phyloP scores from a whole-genome alignment of 768 basidiomycete species.

The Lentinula detonsa region DNA sequence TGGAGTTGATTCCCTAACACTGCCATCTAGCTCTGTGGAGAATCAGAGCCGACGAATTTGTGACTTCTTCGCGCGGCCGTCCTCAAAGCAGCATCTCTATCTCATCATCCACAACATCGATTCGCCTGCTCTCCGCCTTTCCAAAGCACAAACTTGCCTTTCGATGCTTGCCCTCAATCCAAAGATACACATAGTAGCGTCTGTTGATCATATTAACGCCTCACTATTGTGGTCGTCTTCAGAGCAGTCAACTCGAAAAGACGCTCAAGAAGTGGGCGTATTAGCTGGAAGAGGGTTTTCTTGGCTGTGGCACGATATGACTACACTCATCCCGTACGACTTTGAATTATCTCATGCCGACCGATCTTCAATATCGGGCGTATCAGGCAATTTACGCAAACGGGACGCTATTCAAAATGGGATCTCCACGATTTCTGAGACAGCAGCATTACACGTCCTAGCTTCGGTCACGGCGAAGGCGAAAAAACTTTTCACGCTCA shows the following conservation, averaged over 20 bases:
- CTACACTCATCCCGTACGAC: constrained; percentile 80
- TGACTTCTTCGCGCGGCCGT: constrained; percentile 45
- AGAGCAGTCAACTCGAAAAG: constrained; percentile 53
- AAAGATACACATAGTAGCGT: constrained; percentile 76
- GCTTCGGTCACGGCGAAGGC: constrained; percentile 86
- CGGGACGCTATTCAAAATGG: constrained; percentile 23
- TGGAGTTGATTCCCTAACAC: constrained; percentile 28
- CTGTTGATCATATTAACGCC: constrained; percentile 83
- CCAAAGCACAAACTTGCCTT: constrained; percentile 53
- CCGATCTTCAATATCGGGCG: constrained; percentile 55
- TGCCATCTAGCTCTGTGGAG: constrained; percentile 38
- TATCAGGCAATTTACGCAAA: constrained; percentile 23
- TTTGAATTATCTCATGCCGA: constrained; percentile 67
- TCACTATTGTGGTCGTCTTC: constrained; percentile 53
- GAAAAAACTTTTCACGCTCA: constrained; percentile 63
- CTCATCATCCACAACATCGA: constrained; percentile 89
- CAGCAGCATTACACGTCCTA: constrained; percentile 74
- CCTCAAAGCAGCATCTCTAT: constrained; percentile 48
- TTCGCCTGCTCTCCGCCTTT: constrained; percentile 56
- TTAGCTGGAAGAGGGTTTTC: too few species aligned
- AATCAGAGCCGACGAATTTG: constrained; percentile 60
- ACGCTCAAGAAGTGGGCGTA: constrained; percentile 4
- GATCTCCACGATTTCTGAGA: constrained; percentile 55
- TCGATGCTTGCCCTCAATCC: constrained; percentile 60
- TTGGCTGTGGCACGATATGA: constrained; percentile 27